Evolutionary conservation across 2,329 filamentous ascomycete species (phyloP).

Genomic region (Colletotrichum abscissum): DNA sequence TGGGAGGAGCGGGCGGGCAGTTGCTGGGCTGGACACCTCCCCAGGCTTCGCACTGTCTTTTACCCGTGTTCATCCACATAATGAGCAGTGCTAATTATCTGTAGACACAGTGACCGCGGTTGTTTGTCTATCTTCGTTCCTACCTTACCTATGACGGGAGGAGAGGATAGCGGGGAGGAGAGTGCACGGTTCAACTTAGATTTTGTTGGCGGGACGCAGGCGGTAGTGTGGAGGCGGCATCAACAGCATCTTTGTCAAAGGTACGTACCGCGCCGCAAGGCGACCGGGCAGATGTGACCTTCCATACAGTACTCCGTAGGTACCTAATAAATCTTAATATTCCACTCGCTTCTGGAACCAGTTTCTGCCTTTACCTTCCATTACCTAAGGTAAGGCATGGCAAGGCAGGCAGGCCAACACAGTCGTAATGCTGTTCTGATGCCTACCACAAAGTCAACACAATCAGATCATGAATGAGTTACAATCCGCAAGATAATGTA

Average conservation of each 20-base stretch:
- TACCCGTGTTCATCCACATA: accelerated
- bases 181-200: slow-evolving; percentile 27
- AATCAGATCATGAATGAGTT: neutral
- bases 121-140: neutral
- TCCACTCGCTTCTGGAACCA: neutral
- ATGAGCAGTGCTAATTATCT: neutral
- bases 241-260: neutral
- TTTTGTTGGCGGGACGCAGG: neutral
- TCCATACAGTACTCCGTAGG: too few species aligned
- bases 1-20: slow-evolving; percentile 3
- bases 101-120: slow-evolving; percentile 11
- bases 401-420: neutral
- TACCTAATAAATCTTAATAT: neutral
- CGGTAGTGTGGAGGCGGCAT: slow-evolving; percentile 5
- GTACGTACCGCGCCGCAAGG: neutral
- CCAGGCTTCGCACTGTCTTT: neutral
- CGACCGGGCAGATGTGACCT: neutral
- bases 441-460: too few species aligned
- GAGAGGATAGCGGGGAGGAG: slow-evolving; percentile 25
- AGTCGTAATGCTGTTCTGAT: too few species aligned
- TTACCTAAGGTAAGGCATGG: neutral
- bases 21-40: neutral
- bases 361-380: neutral
- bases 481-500: too few species aligned
- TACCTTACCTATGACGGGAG: slow-evolving; percentile 8